Conservation (phyloP, 2,329 filamentous ascomycete genomes). For the Penicillium sp. region DNA sequence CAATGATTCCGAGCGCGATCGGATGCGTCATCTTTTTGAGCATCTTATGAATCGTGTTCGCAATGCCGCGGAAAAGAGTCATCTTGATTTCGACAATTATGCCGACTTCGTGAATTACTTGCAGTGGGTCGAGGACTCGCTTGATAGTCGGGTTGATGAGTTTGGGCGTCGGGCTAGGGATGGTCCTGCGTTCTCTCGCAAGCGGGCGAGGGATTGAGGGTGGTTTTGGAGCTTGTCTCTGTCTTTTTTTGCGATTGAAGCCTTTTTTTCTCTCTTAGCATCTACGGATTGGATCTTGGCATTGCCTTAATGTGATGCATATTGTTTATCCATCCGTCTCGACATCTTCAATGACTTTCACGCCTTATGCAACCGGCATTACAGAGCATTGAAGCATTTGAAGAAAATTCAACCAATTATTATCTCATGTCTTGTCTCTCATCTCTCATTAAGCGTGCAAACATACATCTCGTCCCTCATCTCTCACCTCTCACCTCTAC, state of each 20-base stretch:
- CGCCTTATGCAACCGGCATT: too few species aligned
- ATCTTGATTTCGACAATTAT: conserved; percentile 8
- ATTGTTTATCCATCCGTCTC: too few species aligned
- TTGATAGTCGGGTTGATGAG: neutral
- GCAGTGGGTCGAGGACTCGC: conserved; percentile 3
- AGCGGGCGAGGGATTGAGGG: neutral
- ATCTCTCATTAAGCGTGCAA: neutral
- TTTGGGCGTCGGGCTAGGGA: neutral
- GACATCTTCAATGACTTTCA: too few species aligned
- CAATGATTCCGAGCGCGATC: conserved; percentile 7
- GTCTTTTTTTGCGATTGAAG: too few species aligned
- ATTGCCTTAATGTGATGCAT: too few species aligned
- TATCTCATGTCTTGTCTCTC: neutral
- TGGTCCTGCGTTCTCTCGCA: neutral
- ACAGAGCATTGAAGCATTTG: too few species aligned
- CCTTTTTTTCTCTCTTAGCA: too few species aligned
- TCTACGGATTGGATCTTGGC: too few species aligned
- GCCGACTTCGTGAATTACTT: conserved; percentile 12
- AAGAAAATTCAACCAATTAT: too few species aligned
- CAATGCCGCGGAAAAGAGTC: conserved; percentile 3
- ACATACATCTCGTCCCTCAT: neutral
- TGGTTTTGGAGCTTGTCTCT: too few species aligned
- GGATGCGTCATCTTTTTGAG: conserved; percentile 15
- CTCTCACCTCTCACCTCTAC: too few species aligned
- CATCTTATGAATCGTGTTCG: conserved; percentile 2